These are phyloP conservation scores for Phytophthora quininea DNA, from an alignment of 352 stramenopile genomes.

Conservation along the genomic window DNA sequence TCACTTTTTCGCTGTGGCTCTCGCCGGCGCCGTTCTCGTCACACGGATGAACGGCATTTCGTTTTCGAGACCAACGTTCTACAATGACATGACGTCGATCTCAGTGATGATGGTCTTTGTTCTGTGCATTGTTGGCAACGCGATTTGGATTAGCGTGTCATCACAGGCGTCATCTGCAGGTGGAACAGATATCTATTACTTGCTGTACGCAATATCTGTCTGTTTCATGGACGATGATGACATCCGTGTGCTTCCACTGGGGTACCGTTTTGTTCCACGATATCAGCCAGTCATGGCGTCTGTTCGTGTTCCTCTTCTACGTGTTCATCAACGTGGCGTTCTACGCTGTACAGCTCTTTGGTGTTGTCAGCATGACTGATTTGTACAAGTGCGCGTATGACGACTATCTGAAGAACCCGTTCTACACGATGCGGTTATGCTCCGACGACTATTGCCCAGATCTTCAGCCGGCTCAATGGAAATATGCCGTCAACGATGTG, in stretches of 20 bases:
- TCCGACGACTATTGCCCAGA: constrained; percentile 81
- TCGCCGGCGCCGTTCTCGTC: constrained; percentile 77
- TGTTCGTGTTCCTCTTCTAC: constrained; percentile 67
- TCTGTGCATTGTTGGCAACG: constrained; percentile 74
- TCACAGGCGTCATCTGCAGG: constrained; percentile 46
- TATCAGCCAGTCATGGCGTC: constrained; percentile 53
- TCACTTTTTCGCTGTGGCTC: constrained; percentile 82
- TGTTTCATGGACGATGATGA: constrained; percentile 90
- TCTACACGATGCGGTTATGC: constrained; percentile 69
- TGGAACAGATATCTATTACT: constrained; percentile 76
- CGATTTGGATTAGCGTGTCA: constrained; percentile 84
- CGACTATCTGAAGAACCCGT: constrained; percentile 87
- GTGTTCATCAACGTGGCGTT: constrained; percentile 68
- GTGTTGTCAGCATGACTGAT: constrained; percentile 71
- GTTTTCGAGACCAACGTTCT: constrained; percentile 78
- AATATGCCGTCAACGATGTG: constrained; percentile 66
- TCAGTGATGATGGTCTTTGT: constrained; percentile 78
- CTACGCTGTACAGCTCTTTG: constrained; percentile 71
- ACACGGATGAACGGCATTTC: constrained; percentile 88
- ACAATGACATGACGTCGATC: constrained; percentile 87
- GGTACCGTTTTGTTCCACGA: constrained; percentile 74
- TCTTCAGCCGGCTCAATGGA: constrained; percentile 82
- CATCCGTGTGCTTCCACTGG: constrained; percentile 88
- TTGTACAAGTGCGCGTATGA: constrained; percentile 89
- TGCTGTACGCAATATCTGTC: constrained; percentile 66